Evolutionary conservation across 768 basidiomycete species (phyloP).

Genomic region (Suillus bovinus): DNA sequence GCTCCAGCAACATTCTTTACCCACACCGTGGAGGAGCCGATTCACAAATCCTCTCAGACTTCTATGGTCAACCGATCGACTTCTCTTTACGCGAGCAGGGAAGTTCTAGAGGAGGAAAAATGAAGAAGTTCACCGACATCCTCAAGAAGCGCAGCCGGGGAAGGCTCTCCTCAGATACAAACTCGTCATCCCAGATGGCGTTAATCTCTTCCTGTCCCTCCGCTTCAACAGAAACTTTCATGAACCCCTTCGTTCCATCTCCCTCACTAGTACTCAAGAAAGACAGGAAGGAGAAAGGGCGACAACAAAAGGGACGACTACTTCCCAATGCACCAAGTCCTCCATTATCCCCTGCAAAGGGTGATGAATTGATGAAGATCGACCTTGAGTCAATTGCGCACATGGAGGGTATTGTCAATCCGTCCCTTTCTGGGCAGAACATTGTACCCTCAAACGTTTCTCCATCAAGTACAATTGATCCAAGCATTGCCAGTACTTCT

Average conservation of each 20-base stretch:
- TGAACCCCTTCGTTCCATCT: conserved; percentile 15
- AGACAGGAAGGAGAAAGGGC: conserved; percentile 35
- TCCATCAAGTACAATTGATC: conserved; percentile 19
- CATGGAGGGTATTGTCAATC: conserved; percentile 83
- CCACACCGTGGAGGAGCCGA: conserved; percentile 28
- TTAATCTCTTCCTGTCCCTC: conserved; percentile 8
- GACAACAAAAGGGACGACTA: conserved; percentile 16
- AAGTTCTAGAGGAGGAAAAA: conserved; percentile 31
- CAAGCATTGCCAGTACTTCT: conserved; percentile 39
- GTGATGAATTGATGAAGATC: conserved; percentile 22
- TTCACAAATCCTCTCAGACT: conserved; percentile 29
- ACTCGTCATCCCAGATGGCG: neutral
- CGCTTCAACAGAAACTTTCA: neutral
- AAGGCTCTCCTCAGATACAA: conserved; percentile 36
- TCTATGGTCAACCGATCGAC: conserved; percentile 31
- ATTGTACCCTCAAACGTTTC: conserved; percentile 22
- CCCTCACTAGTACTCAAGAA: conserved; percentile 27
- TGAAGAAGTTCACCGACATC: conserved; percentile 30
- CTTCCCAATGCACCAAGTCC: conserved; percentile 25
- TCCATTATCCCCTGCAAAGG: conserved; percentile 20
- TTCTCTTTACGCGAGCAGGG: conserved; percentile 35
- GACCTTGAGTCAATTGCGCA: conserved; percentile 40
- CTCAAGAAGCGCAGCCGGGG: conserved; percentile 43
- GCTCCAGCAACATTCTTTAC: conserved; percentile 31
- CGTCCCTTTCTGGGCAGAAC: conserved; percentile 12